A percentile compares a stretch with the other conserved stretches of the same genome.
Evolutionary conservation across 2,329 filamentous ascomycete species (phyloP).

Genomic region (Grosmannia clavigera): DNA sequence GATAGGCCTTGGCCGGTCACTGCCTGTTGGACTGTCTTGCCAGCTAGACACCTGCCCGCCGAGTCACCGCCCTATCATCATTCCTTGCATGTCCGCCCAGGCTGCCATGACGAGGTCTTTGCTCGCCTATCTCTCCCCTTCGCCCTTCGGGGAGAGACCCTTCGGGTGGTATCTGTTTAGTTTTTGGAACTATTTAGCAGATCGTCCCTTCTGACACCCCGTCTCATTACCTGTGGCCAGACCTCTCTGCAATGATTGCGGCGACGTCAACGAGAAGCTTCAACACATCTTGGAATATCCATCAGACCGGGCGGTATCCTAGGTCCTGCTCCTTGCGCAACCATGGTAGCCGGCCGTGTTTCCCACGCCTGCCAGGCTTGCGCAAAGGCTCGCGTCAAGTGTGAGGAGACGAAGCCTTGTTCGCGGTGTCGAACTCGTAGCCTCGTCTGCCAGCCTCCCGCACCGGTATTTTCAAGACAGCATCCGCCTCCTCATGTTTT

Average conservation of each 20-base stretch:
- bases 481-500: neutral
- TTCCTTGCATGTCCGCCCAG: neutral
- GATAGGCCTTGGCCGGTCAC: neutral
- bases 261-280: neutral
- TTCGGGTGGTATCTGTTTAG: neutral
- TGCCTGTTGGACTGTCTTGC: neutral
- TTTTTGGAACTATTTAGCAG: neutral
- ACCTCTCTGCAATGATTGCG: neutral
- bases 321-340: neutral
- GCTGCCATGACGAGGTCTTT: neutral
- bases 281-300: neutral
- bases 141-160: neutral
- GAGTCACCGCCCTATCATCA: neutral
- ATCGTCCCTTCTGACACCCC: neutral
- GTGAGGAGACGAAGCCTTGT: constrained; percentile 42
- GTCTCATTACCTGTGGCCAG: neutral
- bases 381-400: constrained; percentile 40
- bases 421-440: constrained; percentile 35
- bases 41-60: neutral
- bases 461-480: neutral
- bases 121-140: neutral
- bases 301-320: neutral
- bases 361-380: constrained; percentile 41
- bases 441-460: constrained; percentile 26
- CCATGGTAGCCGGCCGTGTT: constrained; percentile 25